Evolutionary conservation across 2,329 filamentous ascomycete species (phyloP), one percentile per base, ranked within the genome.

Genomic region (Diaporthe sp.): DNA sequence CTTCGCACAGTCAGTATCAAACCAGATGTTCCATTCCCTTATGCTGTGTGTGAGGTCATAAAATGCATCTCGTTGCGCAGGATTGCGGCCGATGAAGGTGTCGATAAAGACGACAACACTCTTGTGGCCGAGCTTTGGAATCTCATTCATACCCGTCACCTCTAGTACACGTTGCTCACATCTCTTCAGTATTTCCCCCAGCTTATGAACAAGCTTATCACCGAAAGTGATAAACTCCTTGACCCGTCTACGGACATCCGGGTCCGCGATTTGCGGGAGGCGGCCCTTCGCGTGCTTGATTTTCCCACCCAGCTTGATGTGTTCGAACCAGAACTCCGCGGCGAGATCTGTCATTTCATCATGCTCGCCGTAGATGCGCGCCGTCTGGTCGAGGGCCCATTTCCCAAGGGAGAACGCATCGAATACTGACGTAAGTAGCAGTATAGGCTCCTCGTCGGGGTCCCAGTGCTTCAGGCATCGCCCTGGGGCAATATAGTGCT

Each of bases 341-440:
- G 61, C 61, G 13, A 66, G 44, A 51, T 51, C 61, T 27, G 61
- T 50, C 61, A 66, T 66, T 35, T 66, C 61, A 19, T 66, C 30
- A 7, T 66, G 30, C 44, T 66, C 61, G 3, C 61, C 61, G 30
- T 66, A 66, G 13, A 66, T 27, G 10, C 7, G 61, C 3, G 30
- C 30, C 1, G 61, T 66, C 15, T 66, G 61, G 2, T 51, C 30
- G 30, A 66, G 22, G 2, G 37, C 30, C 61, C 61, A 66, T 32
- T 66, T 51, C 0, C 61, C 61, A 25, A 66, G 44, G 4, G 61
- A 66, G 13, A 25, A 37, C 2, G 61, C 22, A 51, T 66, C 61
- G 4, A 66, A 66, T 1, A 66, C 44, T 1, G 30, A 9, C 3
- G 61, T 37, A 10, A 66, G 61, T 5, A 66, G 30, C 13, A 66